Percentiles rank a stretch among this genome's conserved stretches.
These are phyloP conservation scores for Penicillium hesseltinei DNA, from an alignment of 2,329 filamentous ascomycete species.

Conservation along the genomic window DNA sequence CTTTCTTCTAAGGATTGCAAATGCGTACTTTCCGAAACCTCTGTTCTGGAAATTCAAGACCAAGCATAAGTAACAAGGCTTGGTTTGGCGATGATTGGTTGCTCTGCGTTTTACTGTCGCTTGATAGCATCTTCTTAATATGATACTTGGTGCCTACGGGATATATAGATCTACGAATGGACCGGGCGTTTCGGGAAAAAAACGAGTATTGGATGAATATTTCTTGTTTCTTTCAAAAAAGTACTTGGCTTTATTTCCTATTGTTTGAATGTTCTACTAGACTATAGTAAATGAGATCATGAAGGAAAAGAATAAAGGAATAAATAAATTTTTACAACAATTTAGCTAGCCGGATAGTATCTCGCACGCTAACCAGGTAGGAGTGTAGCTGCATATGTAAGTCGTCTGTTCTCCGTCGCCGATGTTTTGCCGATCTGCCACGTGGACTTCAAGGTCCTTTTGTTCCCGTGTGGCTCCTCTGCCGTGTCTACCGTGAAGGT, in stretches of 20 bases:
- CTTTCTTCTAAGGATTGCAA: neutral
- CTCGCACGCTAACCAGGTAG: neutral
- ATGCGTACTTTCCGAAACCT: neutral
- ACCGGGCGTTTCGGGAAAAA: neutral
- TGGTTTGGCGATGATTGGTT: neutral
- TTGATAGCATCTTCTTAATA: neutral
- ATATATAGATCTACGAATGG: neutral
- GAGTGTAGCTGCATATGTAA: neutral
- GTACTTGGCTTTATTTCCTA: neutral
- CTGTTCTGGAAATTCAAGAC: neutral
- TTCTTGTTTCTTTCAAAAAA: neutral
- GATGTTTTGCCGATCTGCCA: slow-evolving; percentile 9
- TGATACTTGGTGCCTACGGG: neutral
- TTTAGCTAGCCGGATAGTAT: neutral
- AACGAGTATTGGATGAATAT: neutral
- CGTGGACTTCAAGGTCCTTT: slow-evolving; percentile 7
- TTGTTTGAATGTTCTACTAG: neutral
- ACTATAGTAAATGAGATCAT: neutral
- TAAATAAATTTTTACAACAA: neutral
- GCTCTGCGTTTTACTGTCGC: neutral
- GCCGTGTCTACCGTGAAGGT: slow-evolving; percentile 8
- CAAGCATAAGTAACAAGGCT: neutral
- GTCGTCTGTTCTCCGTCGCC: neutral
- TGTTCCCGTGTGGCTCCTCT: slow-evolving; percentile 5
- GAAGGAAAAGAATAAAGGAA: neutral